A percentile compares a stretch with the other conserved stretches of the same genome.
phyloP scores from a whole-genome alignment of 2,329 filamentous ascomycete genomes.

The Fusarium humuli region DNA sequence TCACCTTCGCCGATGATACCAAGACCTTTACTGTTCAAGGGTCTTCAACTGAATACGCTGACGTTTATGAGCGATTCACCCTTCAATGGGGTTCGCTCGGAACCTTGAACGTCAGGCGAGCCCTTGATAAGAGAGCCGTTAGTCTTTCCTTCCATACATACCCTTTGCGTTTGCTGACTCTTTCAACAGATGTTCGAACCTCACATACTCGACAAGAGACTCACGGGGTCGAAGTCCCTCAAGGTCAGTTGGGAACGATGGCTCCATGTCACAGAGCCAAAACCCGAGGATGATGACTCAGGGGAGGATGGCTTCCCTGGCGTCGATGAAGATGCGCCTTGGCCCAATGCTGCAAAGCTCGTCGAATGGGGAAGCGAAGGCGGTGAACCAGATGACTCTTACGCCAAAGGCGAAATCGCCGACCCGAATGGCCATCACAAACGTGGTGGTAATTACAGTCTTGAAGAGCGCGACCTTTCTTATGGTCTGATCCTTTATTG shows the following conservation, averaged over 20 bases:
- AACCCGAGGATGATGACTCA: no score
- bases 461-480: neutral
- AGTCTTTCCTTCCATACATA: neutral
- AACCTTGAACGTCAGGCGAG: slow-evolving; percentile 13
- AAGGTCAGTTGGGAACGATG: neutral
- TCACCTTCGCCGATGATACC: slow-evolving; percentile 1
- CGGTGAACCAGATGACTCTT: slow-evolving; percentile 9
- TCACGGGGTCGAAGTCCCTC: neutral
- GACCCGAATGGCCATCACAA: slow-evolving; percentile 15
- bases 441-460: neutral
- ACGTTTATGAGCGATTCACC: neutral
- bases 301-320: neutral
- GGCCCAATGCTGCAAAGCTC: slow-evolving; percentile 12
- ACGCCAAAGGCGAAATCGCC: slow-evolving; percentile 1
- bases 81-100: slow-evolving; percentile 15
- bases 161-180: neutral
- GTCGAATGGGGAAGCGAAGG: neutral
- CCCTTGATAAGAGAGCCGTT: slow-evolving; percentile 25
- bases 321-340: slow-evolving; percentile 1
- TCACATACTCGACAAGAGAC: slow-evolving; percentile 1
- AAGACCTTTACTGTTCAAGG: slow-evolving; percentile 17
- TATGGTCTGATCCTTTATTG: slow-evolving; percentile 9
- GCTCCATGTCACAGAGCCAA: neutral
- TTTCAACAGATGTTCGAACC: slow-evolving; percentile 11
- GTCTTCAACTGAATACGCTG: neutral